Percentiles rank a stretch among this genome's conserved stretches.
phyloP scores from a whole-genome alignment of 306 rosid species.

The Alnus glutinosa region DNA sequence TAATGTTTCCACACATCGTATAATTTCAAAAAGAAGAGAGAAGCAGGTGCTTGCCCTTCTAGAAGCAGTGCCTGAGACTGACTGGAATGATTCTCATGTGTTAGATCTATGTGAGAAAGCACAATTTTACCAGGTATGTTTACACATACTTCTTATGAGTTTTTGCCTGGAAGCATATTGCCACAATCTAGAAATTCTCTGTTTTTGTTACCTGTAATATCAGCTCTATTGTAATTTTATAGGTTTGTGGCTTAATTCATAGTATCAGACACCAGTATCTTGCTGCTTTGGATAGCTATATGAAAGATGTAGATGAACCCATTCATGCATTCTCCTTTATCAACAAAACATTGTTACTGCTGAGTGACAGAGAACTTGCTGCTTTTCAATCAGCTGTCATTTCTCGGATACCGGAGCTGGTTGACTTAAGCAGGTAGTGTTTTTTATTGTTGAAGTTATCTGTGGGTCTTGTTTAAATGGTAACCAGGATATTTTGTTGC shows the following conservation, averaged over 20 bases:
- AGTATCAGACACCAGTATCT: constrained; percentile 62
- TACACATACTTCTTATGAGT: constrained; percentile 14
- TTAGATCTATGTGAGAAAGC: constrained; percentile 75
- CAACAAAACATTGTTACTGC: constrained; percentile 56
- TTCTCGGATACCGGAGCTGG: constrained; percentile 71
- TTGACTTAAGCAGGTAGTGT: constrained; percentile 72
- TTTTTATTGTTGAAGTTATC: constrained; percentile 2
- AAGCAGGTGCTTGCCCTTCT: constrained; percentile 89
- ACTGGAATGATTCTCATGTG: constrained; percentile 78
- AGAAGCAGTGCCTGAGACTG: constrained; percentile 70
- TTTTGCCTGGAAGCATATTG: constrained; percentile 29
- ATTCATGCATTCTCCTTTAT: constrained; percentile 88
- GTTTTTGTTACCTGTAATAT: constrained; percentile 27
- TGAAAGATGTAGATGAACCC: constrained; percentile 84
- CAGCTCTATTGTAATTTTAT: constrained; percentile 20
- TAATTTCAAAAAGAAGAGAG: constrained; percentile 65
- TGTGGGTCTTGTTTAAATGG: neutral
- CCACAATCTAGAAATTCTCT: constrained; percentile 19
- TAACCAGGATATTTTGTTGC: neutral
- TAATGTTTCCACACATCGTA: constrained; percentile 31
- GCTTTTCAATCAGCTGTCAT: constrained; percentile 67
- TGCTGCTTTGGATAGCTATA: constrained; percentile 87
- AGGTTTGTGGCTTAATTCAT: constrained; percentile 96
- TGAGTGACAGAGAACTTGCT: constrained; percentile 43
- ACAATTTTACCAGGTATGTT: constrained; percentile 70